These are phyloP conservation scores for Heimioporus sp. DNA, from an alignment of 768 basidiomycete genomes.

Conservation along the genomic window DNA sequence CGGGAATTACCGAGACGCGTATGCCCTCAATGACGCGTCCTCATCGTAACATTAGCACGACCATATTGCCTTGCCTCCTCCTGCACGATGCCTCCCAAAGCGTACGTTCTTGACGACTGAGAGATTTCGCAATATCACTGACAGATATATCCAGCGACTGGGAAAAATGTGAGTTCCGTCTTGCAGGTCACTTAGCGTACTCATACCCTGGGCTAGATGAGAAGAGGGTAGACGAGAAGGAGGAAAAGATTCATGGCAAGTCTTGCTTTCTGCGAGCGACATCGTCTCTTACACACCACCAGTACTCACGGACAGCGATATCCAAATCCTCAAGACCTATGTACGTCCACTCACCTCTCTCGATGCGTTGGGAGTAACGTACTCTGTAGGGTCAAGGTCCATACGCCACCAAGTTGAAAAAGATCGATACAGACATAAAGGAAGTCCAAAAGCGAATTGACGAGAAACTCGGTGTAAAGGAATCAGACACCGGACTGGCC, in stretches of 20 bases:
- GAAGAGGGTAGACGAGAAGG: conserved; percentile 83
- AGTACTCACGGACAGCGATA: conserved; percentile 98
- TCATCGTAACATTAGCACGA: conserved; percentile 17
- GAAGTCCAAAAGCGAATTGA: conserved; percentile 97
- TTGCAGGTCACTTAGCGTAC: conserved; percentile 1
- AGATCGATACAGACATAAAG: conserved; percentile 88
- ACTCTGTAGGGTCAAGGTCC: conserved; percentile 89
- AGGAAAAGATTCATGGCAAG: conserved; percentile 88
- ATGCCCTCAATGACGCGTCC: conserved; percentile 36
- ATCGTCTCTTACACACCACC: conserved; percentile 6
- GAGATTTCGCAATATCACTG: conserved; percentile 1
- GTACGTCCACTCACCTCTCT: conserved; percentile 43
- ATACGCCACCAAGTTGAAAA: conserved; percentile 85
- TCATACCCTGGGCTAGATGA: conserved; percentile 51
- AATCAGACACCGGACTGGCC: conserved; percentile 96
- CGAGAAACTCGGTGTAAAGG: conserved; percentile 97
- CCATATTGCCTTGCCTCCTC: conserved; percentile 9
- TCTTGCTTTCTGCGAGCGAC: conserved; percentile 9
- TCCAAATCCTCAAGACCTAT: conserved; percentile 98
- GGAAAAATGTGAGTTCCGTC: conserved; percentile 82
- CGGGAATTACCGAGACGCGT: conserved; percentile 30
- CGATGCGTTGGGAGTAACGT: not conserved
- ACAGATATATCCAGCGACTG: conserved; percentile 68
- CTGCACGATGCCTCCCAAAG: conserved; percentile 91
- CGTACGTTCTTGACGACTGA: conserved; percentile 54